Evolutionary conservation across 2,329 filamentous ascomycete species (phyloP).

Genomic region (Aspergillus sp.): DNA sequence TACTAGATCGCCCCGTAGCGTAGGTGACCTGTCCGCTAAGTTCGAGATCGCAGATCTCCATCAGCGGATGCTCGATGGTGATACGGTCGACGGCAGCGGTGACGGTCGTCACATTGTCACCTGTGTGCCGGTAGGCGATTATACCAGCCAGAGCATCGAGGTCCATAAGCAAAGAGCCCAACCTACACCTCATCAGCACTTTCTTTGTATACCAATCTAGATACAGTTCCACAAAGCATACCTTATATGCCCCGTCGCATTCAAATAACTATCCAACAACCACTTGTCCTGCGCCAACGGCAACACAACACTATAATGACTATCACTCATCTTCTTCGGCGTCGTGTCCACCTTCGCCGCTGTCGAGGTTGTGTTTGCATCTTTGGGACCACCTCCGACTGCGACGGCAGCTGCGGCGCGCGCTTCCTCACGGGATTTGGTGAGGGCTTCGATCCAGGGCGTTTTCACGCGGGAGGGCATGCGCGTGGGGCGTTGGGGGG

Average conservation of each 20-base stretch:
- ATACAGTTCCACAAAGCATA: constrained; percentile 16
- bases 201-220: too few relatives aligned
- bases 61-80: constrained; percentile 62
- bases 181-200: constrained; percentile 30
- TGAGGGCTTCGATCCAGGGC: constrained; percentile 63
- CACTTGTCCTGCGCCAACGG: constrained; percentile 68
- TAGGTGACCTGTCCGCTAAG: constrained; percentile 64
- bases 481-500: constrained; percentile 27
- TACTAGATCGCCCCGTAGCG: constrained; percentile 64
- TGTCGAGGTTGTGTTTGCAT: constrained; percentile 12
- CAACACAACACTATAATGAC: constrained; percentile 61
- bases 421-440: constrained; percentile 43
- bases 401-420: constrained; percentile 5
- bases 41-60: constrained; percentile 71
- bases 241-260: constrained; percentile 67
- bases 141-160: constrained; percentile 71
- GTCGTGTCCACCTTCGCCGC: constrained; percentile 49
- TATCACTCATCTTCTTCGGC: constrained; percentile 65
- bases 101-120: constrained; percentile 57
- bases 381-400: background rate
- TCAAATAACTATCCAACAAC: constrained; percentile 71
- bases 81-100: constrained; percentile 60
- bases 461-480: constrained; percentile 55
- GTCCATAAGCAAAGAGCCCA: constrained; percentile 73
- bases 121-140: constrained; percentile 67